These are phyloP conservation scores for Mortierella claussenii DNA, from an alignment of 192 early-diverging fungal genomes.

Conservation along the genomic window DNA sequence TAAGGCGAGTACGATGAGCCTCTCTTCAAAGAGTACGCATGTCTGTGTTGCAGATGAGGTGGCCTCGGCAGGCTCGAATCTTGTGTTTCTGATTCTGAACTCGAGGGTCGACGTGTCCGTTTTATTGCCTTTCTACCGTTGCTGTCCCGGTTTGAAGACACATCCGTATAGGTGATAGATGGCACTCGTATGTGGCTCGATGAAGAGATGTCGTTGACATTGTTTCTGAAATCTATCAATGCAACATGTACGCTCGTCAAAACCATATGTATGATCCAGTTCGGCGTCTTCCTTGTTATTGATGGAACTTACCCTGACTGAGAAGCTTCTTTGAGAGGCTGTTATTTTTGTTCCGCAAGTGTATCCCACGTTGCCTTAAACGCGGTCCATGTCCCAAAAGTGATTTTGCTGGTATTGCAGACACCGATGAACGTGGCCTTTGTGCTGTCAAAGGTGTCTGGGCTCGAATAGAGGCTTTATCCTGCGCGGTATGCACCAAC, in stretches of 20 bases:
- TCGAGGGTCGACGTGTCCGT: background rate
- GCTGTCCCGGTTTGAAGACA: background rate
- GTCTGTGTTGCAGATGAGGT: background rate
- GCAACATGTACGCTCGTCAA: too few relatives aligned
- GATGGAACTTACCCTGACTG: constrained; percentile 19
- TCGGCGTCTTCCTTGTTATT: too few relatives aligned
- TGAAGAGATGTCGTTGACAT: constrained; percentile 29
- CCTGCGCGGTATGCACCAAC: too few relatives aligned
- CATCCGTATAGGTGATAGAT: background rate
- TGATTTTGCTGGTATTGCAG: constrained; percentile 16
- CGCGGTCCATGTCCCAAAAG: constrained; percentile 22
- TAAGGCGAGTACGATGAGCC: constrained; percentile 3
- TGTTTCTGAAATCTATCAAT: constrained; percentile 11
- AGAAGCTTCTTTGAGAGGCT: constrained; percentile 18
- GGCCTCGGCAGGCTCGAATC: background rate
- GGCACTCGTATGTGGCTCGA: background rate
- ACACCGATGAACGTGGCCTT: constrained; percentile 3
- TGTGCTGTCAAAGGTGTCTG: constrained; percentile 3
- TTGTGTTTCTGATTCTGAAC: background rate
- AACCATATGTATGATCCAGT: too few relatives aligned
- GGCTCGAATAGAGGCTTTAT: too few relatives aligned
- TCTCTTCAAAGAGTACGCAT: constrained; percentile 7
- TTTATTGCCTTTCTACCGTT: background rate
- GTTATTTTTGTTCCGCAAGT: background rate
- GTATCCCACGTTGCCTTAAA: background rate